A percentile compares a stretch with the other conserved stretches of the same genome.
Evolutionary conservation across 345 rosid species (phyloP).

Genomic region (Moricandia moricandioides): DNA sequence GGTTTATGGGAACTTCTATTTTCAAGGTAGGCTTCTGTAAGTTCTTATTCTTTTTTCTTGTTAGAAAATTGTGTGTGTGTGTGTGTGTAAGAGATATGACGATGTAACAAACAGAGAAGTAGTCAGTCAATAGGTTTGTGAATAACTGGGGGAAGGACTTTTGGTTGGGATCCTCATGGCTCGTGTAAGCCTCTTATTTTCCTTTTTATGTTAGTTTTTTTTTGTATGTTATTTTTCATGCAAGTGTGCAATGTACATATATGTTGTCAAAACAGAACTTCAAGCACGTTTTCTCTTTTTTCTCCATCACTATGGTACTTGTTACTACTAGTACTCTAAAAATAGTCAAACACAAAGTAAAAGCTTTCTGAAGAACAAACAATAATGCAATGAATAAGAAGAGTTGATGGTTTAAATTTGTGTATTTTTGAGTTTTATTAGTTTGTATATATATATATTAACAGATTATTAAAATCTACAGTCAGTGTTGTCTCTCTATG

Average conservation of each 20-base stretch:
- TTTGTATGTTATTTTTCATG: not conserved
- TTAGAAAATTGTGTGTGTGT: conserved; percentile 10
- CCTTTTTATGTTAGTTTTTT: not conserved
- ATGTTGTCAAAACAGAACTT: conserved; percentile 2
- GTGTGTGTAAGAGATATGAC: conserved; percentile 12
- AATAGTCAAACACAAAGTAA: not conserved
- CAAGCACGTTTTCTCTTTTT: not conserved
- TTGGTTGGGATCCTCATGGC: not conserved
- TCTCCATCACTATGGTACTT: not conserved
- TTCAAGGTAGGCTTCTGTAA: conserved; percentile 5
- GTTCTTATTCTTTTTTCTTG: not conserved
- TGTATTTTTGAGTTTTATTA: not conserved
- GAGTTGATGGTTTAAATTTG: not conserved
- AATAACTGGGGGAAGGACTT: conserved; percentile 20
- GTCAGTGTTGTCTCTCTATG: no score
- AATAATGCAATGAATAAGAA: not conserved
- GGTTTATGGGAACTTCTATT: conserved; percentile 14
- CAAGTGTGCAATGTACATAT: conserved; percentile 1
- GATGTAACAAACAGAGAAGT: conserved; percentile 22
- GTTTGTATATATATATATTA: not conserved
- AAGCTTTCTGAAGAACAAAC: not conserved
- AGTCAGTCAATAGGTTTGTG: conserved; percentile 26
- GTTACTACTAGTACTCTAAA: not conserved
- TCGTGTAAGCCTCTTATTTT: not conserved
- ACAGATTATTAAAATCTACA: not conserved